These are phyloP conservation scores for Flaveria sonorensis DNA, from an alignment of 129 eudicot genomes.

Conservation along the genomic window DNA sequence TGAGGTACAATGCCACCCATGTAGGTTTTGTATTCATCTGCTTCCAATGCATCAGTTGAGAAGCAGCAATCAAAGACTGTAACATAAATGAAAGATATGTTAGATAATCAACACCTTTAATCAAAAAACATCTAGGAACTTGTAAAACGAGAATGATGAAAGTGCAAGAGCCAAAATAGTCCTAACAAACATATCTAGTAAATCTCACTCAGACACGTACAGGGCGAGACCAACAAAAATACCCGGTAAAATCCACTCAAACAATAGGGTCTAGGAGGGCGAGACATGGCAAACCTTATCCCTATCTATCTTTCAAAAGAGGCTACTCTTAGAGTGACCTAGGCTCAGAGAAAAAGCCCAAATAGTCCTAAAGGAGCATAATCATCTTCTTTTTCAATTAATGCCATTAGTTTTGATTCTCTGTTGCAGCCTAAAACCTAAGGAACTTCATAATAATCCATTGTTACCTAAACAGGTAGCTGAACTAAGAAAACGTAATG, in stretches of 20 bases:
- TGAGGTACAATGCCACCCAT: slow-evolving; percentile 55
- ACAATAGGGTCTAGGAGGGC: too few species aligned
- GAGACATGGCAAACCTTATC: too few species aligned
- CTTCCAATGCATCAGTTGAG: slow-evolving; percentile 46
- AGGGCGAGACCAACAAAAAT: too few species aligned
- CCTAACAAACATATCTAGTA: too few species aligned
- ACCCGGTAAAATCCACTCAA: too few species aligned
- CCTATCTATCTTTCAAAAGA: too few species aligned
- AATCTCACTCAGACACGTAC: too few species aligned
- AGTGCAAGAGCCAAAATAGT: not conserved
- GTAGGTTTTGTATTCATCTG: slow-evolving; percentile 50
- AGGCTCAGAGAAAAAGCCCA: not conserved
- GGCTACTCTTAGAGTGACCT: too few species aligned
- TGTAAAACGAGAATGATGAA: not conserved
- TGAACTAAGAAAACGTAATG: slow-evolving; percentile 3
- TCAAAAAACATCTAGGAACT: too few species aligned
- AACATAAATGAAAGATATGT: slow-evolving; percentile 14
- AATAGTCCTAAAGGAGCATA: not conserved
- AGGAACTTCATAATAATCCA: slow-evolving; percentile 13
- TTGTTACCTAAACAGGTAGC: not conserved
- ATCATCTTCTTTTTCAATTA: not conserved
- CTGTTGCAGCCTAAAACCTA: slow-evolving; percentile 16
- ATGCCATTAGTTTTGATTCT: too few species aligned
- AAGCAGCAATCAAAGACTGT: slow-evolving; percentile 76
- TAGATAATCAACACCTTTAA: not conserved